Conservation (phyloP, 441 rosid species). For the Euphorbia celastroides region DNA sequence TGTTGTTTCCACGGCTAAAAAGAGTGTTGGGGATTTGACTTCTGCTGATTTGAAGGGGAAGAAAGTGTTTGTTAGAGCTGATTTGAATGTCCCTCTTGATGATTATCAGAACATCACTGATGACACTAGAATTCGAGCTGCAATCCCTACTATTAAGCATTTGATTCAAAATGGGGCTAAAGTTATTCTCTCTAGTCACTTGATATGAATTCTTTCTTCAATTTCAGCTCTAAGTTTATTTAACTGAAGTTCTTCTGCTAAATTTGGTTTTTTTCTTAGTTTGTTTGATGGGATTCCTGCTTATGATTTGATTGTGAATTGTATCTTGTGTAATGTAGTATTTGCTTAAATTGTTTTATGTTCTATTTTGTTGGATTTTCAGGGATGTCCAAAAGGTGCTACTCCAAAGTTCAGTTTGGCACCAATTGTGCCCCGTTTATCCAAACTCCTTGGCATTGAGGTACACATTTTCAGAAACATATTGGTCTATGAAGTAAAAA, state of each 20-base stretch:
- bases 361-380: conserved; percentile 26
- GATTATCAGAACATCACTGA: conserved; percentile 64
- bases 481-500: neutral
- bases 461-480: conserved; percentile 24
- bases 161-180: conserved; percentile 67
- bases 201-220: conserved; percentile 30
- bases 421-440: conserved; percentile 87
- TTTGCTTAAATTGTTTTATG: neutral
- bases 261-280: neutral
- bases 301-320: neutral
- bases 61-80: conserved; percentile 69
- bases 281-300: neutral
- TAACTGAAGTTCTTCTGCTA: neutral
- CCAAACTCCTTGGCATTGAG: conserved; percentile 89
- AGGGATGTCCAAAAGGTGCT: conserved; percentile 97
- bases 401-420: conserved; percentile 90
- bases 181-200: conserved; percentile 70
- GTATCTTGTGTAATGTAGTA: neutral
- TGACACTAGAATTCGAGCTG: conserved; percentile 71
- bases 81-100: conserved; percentile 73
- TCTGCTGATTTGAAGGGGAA: conserved; percentile 63
- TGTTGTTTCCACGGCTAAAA: conserved; percentile 63
- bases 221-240: conserved; percentile 4
- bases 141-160: conserved; percentile 75
- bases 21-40: conserved; percentile 57